Evolutionary conservation across 495 filamentous ascomycete species (phyloP).

Genomic region (Umbilicaria muhlenbergii): DNA sequence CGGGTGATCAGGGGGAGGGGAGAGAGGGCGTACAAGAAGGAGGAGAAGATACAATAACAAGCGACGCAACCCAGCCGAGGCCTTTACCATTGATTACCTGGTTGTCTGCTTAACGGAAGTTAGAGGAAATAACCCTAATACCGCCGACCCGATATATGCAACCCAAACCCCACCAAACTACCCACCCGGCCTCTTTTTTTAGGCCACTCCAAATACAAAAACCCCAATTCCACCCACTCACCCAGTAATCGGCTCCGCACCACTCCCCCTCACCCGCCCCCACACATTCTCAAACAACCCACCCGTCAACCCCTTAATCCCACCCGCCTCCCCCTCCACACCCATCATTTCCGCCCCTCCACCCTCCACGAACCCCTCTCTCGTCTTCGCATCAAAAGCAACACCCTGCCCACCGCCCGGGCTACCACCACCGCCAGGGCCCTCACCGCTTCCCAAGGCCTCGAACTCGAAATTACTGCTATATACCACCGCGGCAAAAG

Average conservation of each 20-base stretch:
- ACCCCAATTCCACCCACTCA: not conserved
- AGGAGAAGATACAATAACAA: conserved; percentile 25
- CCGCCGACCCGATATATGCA: no score
- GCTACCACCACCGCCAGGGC: conserved; percentile 5
- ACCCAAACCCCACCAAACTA: no score
- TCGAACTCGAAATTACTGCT: conserved; percentile 78
- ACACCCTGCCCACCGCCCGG: conserved; percentile 4
- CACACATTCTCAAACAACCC: conserved; percentile 48
- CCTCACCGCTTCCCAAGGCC: conserved; percentile 15
- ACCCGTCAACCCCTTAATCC: conserved; percentile 14
- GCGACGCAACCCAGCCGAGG: no score
- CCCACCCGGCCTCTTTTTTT: no score
- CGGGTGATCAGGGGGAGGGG: conserved; percentile 17
- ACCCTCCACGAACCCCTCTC: conserved; percentile 9
- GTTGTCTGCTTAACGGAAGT: no score
- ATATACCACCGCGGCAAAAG: conserved; percentile 88
- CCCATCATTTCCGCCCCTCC: conserved; percentile 4
- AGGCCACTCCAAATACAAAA: no score
- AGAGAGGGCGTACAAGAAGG: conserved; percentile 9
- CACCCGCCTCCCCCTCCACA: conserved; percentile 2
- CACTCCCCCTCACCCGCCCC: conserved; percentile 34
- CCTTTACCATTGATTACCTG: no score
- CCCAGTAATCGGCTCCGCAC: not conserved
- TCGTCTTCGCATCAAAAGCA: conserved; percentile 5
- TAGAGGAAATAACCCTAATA: no score